phyloP scores from a whole-genome alignment of 345 rosid species.

The Carallia pectinifolia region DNA sequence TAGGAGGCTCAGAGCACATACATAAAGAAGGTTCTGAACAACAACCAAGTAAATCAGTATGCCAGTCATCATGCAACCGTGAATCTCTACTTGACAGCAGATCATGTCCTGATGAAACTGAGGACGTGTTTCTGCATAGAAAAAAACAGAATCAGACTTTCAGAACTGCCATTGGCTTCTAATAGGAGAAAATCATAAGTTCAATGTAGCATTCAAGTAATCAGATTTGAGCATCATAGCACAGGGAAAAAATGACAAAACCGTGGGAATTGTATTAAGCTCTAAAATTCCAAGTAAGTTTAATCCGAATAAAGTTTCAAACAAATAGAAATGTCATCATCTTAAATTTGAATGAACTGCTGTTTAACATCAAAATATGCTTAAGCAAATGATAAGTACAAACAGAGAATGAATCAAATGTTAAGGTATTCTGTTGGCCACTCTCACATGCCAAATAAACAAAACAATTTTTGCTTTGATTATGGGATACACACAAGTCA shows the following conservation, averaged over 20 bases:
- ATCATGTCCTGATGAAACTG: conserved; percentile 70
- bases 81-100: conserved; percentile 60
- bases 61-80: conserved; percentile 75
- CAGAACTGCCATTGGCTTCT: conserved; percentile 5
- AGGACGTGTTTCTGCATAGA: conserved; percentile 63
- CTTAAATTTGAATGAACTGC: not conserved
- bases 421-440: not conserved
- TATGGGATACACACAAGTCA: not conserved
- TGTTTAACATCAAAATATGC: not conserved
- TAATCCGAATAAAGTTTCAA: too few relatives aligned
- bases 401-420: not conserved
- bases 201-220: not conserved
- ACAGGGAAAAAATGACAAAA: not conserved
- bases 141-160: conserved; percentile 21
- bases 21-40: conserved; percentile 91
- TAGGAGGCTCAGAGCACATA: conserved; percentile 35
- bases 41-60: conserved; percentile 88
- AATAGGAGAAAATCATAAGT: not conserved
- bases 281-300: not conserved
- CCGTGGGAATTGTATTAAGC: not conserved
- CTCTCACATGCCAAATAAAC: not conserved
- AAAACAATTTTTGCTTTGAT: not conserved
- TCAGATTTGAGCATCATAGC: conserved; percentile 1
- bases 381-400: conserved; percentile 2
- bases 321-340: not conserved